Percentiles rank a stretch among this genome's conserved stretches.
These are phyloP conservation scores for Quambalaria eucalypti DNA, from an alignment of 1,284 basidiomycete genomes.

Conservation along the genomic window DNA sequence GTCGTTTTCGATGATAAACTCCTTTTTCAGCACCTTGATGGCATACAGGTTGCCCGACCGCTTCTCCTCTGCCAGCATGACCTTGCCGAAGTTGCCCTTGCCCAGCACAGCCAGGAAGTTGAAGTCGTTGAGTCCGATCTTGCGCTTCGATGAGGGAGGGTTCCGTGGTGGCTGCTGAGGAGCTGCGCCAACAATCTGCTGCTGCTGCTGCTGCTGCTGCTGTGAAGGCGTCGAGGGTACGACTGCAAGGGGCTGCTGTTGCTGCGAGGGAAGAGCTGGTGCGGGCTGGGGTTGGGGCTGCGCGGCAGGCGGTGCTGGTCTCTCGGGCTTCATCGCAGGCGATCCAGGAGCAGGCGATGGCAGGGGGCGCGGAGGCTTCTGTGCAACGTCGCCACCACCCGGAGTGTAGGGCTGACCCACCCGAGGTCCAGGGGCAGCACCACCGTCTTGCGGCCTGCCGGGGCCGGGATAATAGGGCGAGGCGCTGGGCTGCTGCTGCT, in stretches of 20 bases:
- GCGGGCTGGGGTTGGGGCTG: too few species aligned
- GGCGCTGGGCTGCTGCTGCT: too few species aligned
- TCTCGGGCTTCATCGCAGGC: not conserved
- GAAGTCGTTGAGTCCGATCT: constrained; percentile 95
- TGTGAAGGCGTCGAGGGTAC: constrained; percentile 7
- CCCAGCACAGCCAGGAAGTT: constrained; percentile 97
- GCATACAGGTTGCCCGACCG: constrained; percentile 77
- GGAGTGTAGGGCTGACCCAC: constrained; percentile 2
- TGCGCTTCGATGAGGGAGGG: constrained; percentile 55
- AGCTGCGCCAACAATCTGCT: constrained; percentile 2
- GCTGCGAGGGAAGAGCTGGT: not conserved
- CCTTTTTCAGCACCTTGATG: constrained; percentile 99
- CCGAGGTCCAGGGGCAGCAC: constrained; percentile 18
- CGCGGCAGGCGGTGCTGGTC: too few species aligned
- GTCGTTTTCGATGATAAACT: constrained; percentile 99
- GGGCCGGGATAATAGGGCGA: too few species aligned
- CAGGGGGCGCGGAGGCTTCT: constrained; percentile 4
- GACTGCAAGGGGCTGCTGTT: too few species aligned
- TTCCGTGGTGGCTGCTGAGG: constrained; percentile 14
- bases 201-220: constrained; percentile 8
- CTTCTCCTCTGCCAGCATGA: constrained; percentile 99
- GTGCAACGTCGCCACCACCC: not conserved
- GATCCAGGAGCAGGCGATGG: constrained; percentile 6
- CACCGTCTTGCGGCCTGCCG: constrained; percentile 13
- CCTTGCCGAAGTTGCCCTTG: constrained; percentile 99